These are phyloP conservation scores for Escallonia rubra DNA, from an alignment of 129 eudicot genomes.

Conservation along the genomic window DNA sequence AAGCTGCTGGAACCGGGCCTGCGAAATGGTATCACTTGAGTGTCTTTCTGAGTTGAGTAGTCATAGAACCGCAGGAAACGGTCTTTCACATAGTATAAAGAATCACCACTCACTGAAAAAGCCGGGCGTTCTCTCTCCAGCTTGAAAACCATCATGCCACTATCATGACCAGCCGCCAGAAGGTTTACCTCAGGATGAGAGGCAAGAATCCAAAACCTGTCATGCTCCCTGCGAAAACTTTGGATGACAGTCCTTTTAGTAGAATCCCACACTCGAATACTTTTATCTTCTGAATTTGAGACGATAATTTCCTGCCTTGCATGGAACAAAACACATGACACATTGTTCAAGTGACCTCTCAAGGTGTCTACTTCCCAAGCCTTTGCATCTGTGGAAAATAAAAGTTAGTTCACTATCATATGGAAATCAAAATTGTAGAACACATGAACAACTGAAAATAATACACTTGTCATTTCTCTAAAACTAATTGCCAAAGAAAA, in stretches of 20 bases:
- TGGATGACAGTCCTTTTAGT: conserved; percentile 45
- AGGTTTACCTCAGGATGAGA: conserved; percentile 51
- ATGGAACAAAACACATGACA: conserved; percentile 45
- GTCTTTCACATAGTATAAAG: conserved; percentile 42
- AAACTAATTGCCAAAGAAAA: no score
- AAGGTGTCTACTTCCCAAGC: conserved; percentile 58
- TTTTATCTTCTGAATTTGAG: conserved; percentile 48
- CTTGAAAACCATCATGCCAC: conserved; percentile 47
- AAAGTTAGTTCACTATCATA: no score
- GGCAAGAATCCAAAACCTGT: conserved; percentile 48
- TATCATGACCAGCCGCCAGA: conserved; percentile 52
- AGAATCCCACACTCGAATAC: conserved; percentile 49
- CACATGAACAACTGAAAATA: no score
- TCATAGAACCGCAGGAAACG: conserved; percentile 38
- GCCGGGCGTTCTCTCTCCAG: conserved; percentile 51
- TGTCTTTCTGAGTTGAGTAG: conserved; percentile 37
- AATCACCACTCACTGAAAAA: conserved; percentile 40
- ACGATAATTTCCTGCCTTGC: conserved; percentile 44
- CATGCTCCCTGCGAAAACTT: conserved; percentile 44
- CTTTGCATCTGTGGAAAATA: conserved; percentile 30
- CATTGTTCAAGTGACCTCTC: conserved; percentile 49
- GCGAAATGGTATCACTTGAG: conserved; percentile 34
- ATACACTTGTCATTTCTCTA: no score
- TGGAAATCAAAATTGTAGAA: no score
- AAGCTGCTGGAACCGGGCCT: conserved; percentile 33